Evolutionary conservation across 1,139 yeast genomes (phyloP), one percentile per base, ranked within the genome.

Genomic region (Blastobotrys serpentis): DNA sequence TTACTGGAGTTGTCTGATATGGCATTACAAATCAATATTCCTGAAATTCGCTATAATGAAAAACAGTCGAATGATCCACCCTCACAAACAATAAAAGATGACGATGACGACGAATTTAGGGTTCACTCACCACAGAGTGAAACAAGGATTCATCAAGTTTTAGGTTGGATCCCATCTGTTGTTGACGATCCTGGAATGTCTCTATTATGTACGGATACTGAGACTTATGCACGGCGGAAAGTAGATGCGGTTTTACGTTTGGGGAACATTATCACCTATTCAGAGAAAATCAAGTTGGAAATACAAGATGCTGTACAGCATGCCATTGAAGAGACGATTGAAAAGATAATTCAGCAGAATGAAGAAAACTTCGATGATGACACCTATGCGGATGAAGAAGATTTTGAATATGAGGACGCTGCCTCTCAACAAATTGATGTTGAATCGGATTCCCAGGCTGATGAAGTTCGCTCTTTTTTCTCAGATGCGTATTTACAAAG

Each of bases 271-370:
- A 71, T 87, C 50, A 81, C 84, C 51, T 89, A 86, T 61, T 81
- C 87, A n/a, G 85, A 85, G 54, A 82, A 82, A 58, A 80, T 92
- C 42, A 86, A 88, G 53, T 78, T 76, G 42, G 97, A 92, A 64
- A 88, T 90, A 6, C 96, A 90, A 61, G 74, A 68, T 16, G 72
- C 82, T 60, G 95, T 90, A 2, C 69, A 86, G 34, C 69, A 73
- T 39, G 75, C 86, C 0, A 87, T 92, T 2, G 73, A 77, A 18
- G 81, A 80, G 38, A 84, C 95, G 0, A 77, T 87, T 10, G 67
- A 69, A 21, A 77, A 68, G 60, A 47, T 45, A 7, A 40, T 47
- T n/a, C 78, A 74, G 32, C 77, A 54, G 21, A 56, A 58, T 32
- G 57, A 52, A 7, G 52, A 52, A 22, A 46, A 48, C 33, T 57